Evolutionary conservation across 495 filamentous ascomycete genomes (phyloP).

Genomic region (Aspergillus cristatus): DNA sequence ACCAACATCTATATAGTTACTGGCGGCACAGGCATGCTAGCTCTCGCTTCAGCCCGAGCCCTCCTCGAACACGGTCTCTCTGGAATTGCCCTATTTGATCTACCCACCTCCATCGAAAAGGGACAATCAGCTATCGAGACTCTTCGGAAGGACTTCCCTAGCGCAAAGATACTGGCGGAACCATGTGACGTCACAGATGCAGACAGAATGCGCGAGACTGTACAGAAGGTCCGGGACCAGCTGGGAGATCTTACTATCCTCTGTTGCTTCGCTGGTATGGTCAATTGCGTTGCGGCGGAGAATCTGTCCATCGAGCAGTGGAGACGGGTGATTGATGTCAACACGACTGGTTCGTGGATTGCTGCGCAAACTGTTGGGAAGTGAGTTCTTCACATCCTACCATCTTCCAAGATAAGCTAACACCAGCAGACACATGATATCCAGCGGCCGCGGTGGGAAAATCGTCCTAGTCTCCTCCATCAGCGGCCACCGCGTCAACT

Average conservation of each 20-base stretch:
- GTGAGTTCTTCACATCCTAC: constrained; percentile 12
- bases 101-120: constrained; percentile 30
- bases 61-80: constrained; percentile 60
- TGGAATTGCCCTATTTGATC: constrained; percentile 52
- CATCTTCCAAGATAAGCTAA: neutral
- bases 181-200: constrained; percentile 50
- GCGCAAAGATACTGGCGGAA: constrained; percentile 32
- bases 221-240: constrained; percentile 23
- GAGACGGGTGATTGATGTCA: constrained; percentile 53
- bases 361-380: constrained; percentile 53
- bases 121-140: constrained; percentile 16
- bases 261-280: constrained; percentile 59
- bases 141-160: constrained; percentile 44
- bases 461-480: constrained; percentile 60
- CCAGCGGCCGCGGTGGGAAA: constrained; percentile 35
- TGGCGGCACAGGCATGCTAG: constrained; percentile 59
- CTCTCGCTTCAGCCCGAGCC: constrained; percentile 46
- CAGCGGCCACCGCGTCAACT: constrained; percentile 49
- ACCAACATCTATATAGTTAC: constrained; percentile 39
- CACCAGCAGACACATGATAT: constrained; percentile 18
- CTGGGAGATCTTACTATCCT: constrained; percentile 49
- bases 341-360: constrained; percentile 56
- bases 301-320: constrained; percentile 46
- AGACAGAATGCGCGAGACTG: constrained; percentile 30
- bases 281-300: constrained; percentile 45